Evolutionary conservation across 1,284 basidiomycete species (phyloP).

Genomic region (Sphagnurus paluster): DNA sequence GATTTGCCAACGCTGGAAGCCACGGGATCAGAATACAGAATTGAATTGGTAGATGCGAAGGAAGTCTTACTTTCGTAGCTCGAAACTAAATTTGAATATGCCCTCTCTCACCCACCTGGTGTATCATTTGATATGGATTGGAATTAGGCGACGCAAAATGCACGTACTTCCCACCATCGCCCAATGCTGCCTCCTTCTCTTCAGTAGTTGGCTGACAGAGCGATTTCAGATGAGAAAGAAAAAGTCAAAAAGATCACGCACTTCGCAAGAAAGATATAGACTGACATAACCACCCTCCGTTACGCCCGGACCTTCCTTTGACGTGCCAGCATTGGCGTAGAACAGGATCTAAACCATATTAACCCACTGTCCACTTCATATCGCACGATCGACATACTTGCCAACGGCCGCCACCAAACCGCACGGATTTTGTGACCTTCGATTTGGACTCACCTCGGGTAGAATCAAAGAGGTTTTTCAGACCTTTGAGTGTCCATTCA

Average conservation of each 20-base stretch:
- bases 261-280: conserved; percentile 80
- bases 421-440: conserved; percentile 65
- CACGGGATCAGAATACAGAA: neutral
- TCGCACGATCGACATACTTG: conserved; percentile 41
- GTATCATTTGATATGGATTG: no score
- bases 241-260: conserved; percentile 28
- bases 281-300: conserved; percentile 57
- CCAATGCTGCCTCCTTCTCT: conserved; percentile 65
- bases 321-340: conserved; percentile 77
- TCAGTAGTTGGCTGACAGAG: conserved; percentile 64
- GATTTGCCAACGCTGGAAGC: conserved; percentile 47
- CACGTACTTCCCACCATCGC: conserved; percentile 39
- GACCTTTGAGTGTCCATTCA: conserved; percentile 73
- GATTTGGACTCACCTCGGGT: conserved; percentile 73
- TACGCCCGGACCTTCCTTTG: conserved; percentile 35
- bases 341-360: conserved; percentile 61
- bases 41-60: neutral
- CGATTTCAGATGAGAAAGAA: conserved; percentile 6
- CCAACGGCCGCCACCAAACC: conserved; percentile 72
- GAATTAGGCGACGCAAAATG: no score
- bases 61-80: conserved; percentile 62
- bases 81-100: conserved; percentile 82
- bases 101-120: conserved; percentile 83
- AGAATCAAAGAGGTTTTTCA: conserved; percentile 71
- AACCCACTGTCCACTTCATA: neutral